Conservation (phyloP, 1,139 yeast species). For the Lodderomyces jiufengensis region DNA sequence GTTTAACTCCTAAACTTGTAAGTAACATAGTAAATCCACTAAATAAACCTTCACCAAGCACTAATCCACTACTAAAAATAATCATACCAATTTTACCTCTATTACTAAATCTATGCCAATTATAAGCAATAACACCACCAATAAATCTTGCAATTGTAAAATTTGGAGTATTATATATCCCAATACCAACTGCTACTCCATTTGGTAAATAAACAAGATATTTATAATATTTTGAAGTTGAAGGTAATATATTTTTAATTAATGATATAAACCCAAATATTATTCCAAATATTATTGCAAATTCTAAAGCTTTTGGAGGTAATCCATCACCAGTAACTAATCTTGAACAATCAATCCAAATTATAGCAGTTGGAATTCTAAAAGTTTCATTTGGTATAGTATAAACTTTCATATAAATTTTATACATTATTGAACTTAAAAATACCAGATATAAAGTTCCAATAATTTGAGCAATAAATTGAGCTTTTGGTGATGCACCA, state of each 20-base stretch:
- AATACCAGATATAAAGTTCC: conserved; percentile 85
- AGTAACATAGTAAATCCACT: conserved; percentile 79
- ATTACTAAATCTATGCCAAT: conserved; percentile 45
- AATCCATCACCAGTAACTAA: conserved; percentile 88
- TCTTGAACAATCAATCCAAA: conserved; percentile 96
- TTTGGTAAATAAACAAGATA: conserved; percentile 68
- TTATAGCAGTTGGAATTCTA: conserved; percentile 89
- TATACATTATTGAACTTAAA: conserved; percentile 77
- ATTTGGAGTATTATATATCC: conserved; percentile 89
- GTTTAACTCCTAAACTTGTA: conserved; percentile 57
- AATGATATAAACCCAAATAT: conserved; percentile 71
- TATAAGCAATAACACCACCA: conserved; percentile 76
- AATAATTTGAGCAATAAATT: conserved; percentile 81
- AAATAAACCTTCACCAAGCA: conserved; percentile 88
- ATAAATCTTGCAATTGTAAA: conserved; percentile 89
- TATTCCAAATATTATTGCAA: conserved; percentile 62
- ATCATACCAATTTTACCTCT: conserved; percentile 59
- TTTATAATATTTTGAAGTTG: conserved; percentile 32
- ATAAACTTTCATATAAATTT: conserved; percentile 75
- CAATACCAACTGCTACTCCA: conserved; percentile 97
- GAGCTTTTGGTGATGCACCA: conserved; percentile 92
- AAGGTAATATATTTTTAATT: conserved; percentile 51
- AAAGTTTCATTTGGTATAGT: conserved; percentile 78
- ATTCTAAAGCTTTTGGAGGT: conserved; percentile 71
- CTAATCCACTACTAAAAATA: conserved; percentile 87